Conservation (phyloP, 2,329 filamentous ascomycete genomes). For the Corinectria fuckeliana region DNA sequence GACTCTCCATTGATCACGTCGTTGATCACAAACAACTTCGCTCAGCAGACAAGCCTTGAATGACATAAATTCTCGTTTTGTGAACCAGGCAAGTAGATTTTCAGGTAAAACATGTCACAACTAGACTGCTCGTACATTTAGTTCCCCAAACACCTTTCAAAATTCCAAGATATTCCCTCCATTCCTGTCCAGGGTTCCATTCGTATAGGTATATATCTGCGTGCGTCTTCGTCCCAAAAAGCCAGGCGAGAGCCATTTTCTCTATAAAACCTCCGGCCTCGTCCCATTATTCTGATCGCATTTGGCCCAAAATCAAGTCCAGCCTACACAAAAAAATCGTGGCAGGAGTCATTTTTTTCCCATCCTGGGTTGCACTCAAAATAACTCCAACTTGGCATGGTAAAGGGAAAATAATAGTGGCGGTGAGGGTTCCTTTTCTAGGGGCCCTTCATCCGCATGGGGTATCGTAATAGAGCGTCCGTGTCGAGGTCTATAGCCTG, state of each 20-base stretch:
- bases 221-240: slow-evolving; percentile 16
- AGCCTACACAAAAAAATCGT: slow-evolving; percentile 2
- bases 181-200: slow-evolving; percentile 18
- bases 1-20: too few species aligned
- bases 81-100: background rate
- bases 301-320: slow-evolving; percentile 14
- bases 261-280: slow-evolving; percentile 22
- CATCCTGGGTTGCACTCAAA: background rate
- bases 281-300: slow-evolving; percentile 22
- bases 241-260: slow-evolving; percentile 3
- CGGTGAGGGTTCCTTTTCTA: slow-evolving; percentile 19
- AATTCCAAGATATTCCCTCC: slow-evolving; percentile 1
- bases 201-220: slow-evolving; percentile 26
- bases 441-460: slow-evolving; percentile 20
- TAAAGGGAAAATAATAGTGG: slow-evolving; percentile 21
- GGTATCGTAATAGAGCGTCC: slow-evolving; percentile 37
- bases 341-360: slow-evolving; percentile 10
- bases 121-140: slow-evolving; percentile 10
- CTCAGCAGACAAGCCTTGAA: background rate
- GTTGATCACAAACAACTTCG: background rate
- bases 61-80: background rate
- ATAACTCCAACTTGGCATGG: slow-evolving; percentile 14
- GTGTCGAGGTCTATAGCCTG: slow-evolving; percentile 14
- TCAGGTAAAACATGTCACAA: background rate
- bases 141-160: background rate